Percentiles rank a stretch among this genome's conserved stretches.
Evolutionary conservation across 371 early-diverging fungal genomes (phyloP).

Genomic region (Nosema muscidifuracis): DNA sequence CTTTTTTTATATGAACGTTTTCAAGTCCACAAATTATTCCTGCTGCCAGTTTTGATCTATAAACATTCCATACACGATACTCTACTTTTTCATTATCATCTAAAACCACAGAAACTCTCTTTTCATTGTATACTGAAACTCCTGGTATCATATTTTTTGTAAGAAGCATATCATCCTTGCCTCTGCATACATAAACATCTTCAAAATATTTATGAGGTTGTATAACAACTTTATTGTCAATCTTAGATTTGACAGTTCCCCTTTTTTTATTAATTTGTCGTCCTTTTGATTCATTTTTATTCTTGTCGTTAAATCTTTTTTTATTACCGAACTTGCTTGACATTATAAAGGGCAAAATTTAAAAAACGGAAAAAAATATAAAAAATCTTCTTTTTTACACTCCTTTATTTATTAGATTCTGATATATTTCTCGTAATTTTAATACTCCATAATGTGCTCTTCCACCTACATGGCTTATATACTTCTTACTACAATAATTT

Average conservation of each 20-base stretch:
- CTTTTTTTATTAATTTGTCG: conserved; percentile 50
- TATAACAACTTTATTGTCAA: conserved; percentile 66
- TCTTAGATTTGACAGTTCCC: conserved; percentile 32
- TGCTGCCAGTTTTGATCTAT: conserved; percentile 97
- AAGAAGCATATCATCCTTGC: conserved; percentile 94
- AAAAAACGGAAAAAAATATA: background rate
- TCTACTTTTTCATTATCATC: conserved; percentile 86
- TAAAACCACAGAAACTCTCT: conserved; percentile 81
- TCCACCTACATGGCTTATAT: conserved; percentile 20
- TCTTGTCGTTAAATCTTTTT: background rate
- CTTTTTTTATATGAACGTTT: conserved; percentile 86
- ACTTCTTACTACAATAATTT: conserved; percentile 10
- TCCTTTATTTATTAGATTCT: conserved; percentile 17
- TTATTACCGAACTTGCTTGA: background rate
- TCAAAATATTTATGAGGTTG: conserved; percentile 92
- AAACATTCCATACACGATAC: conserved; percentile 99
- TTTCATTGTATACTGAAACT: conserved; percentile 94
- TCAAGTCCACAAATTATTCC: conserved; percentile 97
- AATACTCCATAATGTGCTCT: conserved; percentile 8
- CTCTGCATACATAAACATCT: conserved; percentile 88
- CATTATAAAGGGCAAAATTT: background rate
- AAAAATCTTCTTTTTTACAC: background rate
- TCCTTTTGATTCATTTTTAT: conserved; percentile 20
- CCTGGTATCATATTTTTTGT: conserved; percentile 97
- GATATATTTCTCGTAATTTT: background rate